Evolutionary conservation across 805 yeast species (phyloP).

Genomic region (Cyberlindnera saturnus): DNA sequence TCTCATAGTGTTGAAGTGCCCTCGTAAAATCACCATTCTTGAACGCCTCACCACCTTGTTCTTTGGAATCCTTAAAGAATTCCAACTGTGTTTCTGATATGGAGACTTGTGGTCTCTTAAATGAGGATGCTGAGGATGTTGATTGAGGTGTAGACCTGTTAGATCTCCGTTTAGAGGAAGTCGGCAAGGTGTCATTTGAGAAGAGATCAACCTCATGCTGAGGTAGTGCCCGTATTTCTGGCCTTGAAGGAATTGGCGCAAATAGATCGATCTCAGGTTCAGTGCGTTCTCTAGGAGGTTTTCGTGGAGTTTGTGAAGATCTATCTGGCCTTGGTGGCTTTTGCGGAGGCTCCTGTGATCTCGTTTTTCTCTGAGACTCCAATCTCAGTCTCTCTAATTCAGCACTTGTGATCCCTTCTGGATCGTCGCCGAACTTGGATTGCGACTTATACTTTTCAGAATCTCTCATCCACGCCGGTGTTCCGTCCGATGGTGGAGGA

Average conservation of each 20-base stretch:
- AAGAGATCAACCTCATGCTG: constrained; percentile 6
- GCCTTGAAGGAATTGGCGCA: constrained; percentile 9
- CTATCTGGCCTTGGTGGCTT: constrained; percentile 8
- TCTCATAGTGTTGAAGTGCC: constrained; percentile 57
- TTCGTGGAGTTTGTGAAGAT: constrained; percentile 1
- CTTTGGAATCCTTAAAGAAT: constrained; percentile 42
- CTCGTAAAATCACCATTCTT: constrained; percentile 75
- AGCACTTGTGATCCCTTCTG: constrained; percentile 36
- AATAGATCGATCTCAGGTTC: constrained; percentile 15
- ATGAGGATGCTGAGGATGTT: constrained; percentile 2
- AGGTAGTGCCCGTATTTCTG: not conserved
- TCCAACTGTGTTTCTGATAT: constrained; percentile 20
- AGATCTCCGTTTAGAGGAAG: constrained; percentile 18
- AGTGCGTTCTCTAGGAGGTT: constrained; percentile 1
- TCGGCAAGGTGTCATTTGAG: constrained; percentile 20
- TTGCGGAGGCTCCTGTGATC: constrained; percentile 3
- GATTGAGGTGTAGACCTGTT: constrained; percentile 4
- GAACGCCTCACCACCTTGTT: constrained; percentile 57
- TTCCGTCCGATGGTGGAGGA: constrained; percentile 26
- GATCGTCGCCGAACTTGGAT: constrained; percentile 36
- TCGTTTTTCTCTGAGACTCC: constrained; percentile 1
- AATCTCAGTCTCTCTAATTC: constrained; percentile 12
- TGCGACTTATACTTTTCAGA: constrained; percentile 39
- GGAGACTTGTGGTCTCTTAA: constrained; percentile 8
- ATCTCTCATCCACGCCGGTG: constrained; percentile 74